These are phyloP conservation scores for Geotrichum siamense DNA, from an alignment of 1,139 yeast genomes.

Conservation along the genomic window DNA sequence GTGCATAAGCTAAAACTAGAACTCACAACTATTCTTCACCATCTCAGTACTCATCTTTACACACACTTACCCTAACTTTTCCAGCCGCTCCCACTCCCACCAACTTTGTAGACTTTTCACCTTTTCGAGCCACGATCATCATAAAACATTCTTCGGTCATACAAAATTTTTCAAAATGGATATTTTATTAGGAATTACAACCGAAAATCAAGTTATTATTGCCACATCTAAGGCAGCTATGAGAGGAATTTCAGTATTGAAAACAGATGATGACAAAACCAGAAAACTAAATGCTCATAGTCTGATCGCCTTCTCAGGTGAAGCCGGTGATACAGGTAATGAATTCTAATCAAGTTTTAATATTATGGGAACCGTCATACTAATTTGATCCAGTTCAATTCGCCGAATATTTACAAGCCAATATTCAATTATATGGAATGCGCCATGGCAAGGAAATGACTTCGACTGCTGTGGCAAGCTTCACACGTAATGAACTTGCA, in stretches of 20 bases:
- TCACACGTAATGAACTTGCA: conserved; percentile 83
- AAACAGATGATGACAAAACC: conserved; percentile 84
- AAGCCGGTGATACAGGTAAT: conserved; percentile 80
- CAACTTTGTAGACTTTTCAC: background rate
- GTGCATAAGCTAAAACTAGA: conserved; percentile 3
- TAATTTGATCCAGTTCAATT: conserved; percentile 53
- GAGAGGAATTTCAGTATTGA: conserved; percentile 85
- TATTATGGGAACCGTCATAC: too few relatives aligned
- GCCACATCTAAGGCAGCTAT: conserved; percentile 94
- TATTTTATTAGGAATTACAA: conserved; percentile 77
- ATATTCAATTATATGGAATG: conserved; percentile 79
- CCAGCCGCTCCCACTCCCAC: background rate
- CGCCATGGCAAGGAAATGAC: conserved; percentile 73
- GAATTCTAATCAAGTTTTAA: conserved; percentile 20
- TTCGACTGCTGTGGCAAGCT: conserved; percentile 71
- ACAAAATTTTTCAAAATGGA: conserved; percentile 74
- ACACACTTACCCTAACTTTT: conserved; percentile 2
- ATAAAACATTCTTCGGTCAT: too few relatives aligned
- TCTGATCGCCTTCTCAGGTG: conserved; percentile 88
- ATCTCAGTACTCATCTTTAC: too few relatives aligned
- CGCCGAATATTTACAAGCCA: conserved; percentile 90
- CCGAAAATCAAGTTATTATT: conserved; percentile 69
- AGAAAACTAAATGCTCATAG: conserved; percentile 67
- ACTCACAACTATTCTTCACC: too few relatives aligned
- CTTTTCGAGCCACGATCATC: conserved; percentile 8